Evolutionary conservation across 768 basidiomycete genomes (phyloP).

Genomic region (Rhizopogon vinicolor): DNA sequence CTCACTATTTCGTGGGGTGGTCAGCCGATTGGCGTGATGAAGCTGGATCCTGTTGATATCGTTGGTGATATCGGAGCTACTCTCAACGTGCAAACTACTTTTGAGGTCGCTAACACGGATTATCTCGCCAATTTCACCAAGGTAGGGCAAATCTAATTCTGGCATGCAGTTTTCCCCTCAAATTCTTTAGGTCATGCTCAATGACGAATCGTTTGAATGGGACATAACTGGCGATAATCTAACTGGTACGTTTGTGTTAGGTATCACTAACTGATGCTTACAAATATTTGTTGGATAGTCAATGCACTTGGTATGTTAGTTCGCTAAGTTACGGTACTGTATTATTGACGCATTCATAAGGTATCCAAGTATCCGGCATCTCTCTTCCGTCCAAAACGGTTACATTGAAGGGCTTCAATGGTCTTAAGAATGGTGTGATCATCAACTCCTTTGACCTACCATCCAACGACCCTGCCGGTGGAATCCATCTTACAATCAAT

Average conservation of each 20-base stretch:
- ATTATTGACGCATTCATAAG: conserved; percentile 22
- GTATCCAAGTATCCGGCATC: conserved; percentile 55
- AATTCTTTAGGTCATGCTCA: conserved; percentile 44
- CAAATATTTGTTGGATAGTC: conserved; percentile 31
- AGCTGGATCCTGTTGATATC: conserved; percentile 55
- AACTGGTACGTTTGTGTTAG: conserved; percentile 36
- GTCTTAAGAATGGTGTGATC: conserved; percentile 54
- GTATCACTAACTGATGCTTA: background rate
- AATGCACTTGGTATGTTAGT: conserved; percentile 46
- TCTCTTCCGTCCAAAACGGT: conserved; percentile 51
- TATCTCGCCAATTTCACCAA: conserved; percentile 64
- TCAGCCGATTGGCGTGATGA: conserved; percentile 51
- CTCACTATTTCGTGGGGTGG: conserved; percentile 59
- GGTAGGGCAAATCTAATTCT: conserved; percentile 22
- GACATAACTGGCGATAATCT: conserved; percentile 61
- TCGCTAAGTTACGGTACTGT: background rate
- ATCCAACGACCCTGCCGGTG: conserved; percentile 64
- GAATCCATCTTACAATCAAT: conserved; percentile 62
- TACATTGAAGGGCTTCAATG: conserved; percentile 67
- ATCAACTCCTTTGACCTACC: conserved; percentile 71
- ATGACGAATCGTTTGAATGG: conserved; percentile 65
- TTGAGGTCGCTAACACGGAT: conserved; percentile 52
- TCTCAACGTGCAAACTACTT: conserved; percentile 49
- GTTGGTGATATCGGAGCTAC: conserved; percentile 60
- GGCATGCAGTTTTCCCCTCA: background rate